These are phyloP conservation scores for Rosa chinensis DNA, from an alignment of 306 rosid species.

Conservation along the genomic window DNA sequence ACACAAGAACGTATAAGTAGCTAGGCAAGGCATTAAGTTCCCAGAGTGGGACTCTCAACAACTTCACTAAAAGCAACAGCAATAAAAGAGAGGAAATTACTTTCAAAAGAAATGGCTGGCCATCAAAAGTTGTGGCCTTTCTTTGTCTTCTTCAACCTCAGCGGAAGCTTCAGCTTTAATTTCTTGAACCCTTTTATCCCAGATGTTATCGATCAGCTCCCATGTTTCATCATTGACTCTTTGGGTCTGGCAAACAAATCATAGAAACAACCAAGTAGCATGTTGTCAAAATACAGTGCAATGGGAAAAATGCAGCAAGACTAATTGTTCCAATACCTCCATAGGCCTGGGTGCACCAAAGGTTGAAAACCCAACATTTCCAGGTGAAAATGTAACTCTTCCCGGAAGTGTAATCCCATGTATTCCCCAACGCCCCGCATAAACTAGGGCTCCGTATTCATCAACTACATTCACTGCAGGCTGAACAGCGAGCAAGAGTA, in stretches of 20 bases:
- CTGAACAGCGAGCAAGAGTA: slow-evolving; percentile 40
- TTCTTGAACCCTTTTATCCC: slow-evolving; percentile 77
- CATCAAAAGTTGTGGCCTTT: slow-evolving; percentile 87
- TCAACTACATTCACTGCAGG: slow-evolving; percentile 76
- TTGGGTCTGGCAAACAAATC: slow-evolving; percentile 63
- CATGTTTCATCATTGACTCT: slow-evolving; percentile 83
- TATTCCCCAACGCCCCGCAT: slow-evolving; percentile 95
- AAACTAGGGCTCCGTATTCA: slow-evolving; percentile 87
- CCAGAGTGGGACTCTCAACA: not conserved
- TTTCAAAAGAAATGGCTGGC: slow-evolving; percentile 84
- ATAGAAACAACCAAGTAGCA: slow-evolving; percentile 13
- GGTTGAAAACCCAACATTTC: slow-evolving; percentile 79
- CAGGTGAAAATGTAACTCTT: slow-evolving; percentile 93
- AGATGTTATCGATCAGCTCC: slow-evolving; percentile 83
- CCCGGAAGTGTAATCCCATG: slow-evolving; percentile 90
- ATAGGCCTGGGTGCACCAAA: slow-evolving; percentile 92
- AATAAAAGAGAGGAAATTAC: slow-evolving; percentile 28
- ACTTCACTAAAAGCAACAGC: slow-evolving; percentile 10
- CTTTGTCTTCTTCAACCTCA: slow-evolving; percentile 75
- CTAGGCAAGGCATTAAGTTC: not conserved
- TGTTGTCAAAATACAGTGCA: slow-evolving; percentile 21
- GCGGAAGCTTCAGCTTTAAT: slow-evolving; percentile 60
- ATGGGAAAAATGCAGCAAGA: slow-evolving; percentile 12
- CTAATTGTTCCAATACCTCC: slow-evolving; percentile 56
- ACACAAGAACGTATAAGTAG: not conserved